Evolutionary conservation across 106 monocot genomes (phyloP).

Genomic region (Dendrobium catenatum): DNA sequence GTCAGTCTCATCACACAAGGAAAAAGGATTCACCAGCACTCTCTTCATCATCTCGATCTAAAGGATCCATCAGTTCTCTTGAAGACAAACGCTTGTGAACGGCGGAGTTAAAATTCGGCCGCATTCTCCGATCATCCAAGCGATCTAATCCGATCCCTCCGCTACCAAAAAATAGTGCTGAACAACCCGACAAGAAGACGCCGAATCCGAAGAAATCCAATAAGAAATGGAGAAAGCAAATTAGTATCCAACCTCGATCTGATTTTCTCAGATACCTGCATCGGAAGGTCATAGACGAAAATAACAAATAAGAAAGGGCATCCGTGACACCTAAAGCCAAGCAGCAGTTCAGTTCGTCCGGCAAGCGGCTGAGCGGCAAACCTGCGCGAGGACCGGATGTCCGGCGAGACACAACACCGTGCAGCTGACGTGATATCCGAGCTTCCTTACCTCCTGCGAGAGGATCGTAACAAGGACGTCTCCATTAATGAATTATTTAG

Average conservation of each 20-base stretch:
- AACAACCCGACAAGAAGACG: background rate
- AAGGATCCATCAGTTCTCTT: conserved; percentile 4
- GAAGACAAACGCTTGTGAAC: conserved; percentile 5
- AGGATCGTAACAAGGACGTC: background rate
- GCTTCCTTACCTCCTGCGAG: background rate
- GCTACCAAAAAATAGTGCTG: background rate
- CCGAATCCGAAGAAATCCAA: background rate
- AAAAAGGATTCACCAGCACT: background rate
- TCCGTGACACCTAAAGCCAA: background rate
- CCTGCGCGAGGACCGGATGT: background rate
- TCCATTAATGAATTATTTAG: background rate
- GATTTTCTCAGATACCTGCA: background rate
- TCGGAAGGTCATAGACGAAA: background rate
- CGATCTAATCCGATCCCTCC: background rate
- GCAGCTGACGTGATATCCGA: background rate
- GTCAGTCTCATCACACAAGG: background rate
- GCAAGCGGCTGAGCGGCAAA: background rate
- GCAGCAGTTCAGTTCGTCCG: background rate
- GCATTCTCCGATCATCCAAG: background rate
- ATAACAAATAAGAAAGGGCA: background rate
- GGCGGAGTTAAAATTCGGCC: conserved; percentile 6
- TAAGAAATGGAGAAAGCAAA: background rate
- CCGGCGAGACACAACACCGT: background rate
- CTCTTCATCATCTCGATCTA: conserved; percentile 8
- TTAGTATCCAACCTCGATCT: background rate